Conservation (phyloP, 768 basidiomycete genomes). For the Lactarius hengduanensis region DNA sequence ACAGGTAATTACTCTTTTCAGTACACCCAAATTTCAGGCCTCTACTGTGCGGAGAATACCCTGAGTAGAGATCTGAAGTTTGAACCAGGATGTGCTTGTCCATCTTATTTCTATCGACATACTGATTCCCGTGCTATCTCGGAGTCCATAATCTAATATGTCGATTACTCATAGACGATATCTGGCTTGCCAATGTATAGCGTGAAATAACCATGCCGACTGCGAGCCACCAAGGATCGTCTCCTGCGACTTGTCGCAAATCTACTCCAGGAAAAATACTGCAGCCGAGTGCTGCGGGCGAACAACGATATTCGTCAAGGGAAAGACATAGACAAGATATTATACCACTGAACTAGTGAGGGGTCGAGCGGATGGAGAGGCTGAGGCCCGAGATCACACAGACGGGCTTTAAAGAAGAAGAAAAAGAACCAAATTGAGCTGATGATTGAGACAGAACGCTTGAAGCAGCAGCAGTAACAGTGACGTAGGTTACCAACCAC, state of each 20-base stretch:
- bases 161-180: not conserved
- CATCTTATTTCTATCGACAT: not conserved
- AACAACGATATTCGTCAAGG: not conserved
- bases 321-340: not conserved
- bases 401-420: too few species aligned
- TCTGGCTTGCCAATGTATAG: not conserved
- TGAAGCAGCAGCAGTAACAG: too few species aligned
- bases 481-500: too few species aligned
- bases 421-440: too few species aligned
- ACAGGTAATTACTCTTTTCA: not conserved
- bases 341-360: not conserved
- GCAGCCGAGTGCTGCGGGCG: not conserved
- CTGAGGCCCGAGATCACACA: too few species aligned
- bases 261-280: not conserved
- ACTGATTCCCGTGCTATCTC: not conserved
- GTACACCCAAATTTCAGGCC: conserved; percentile 7
- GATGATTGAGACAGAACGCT: not conserved
- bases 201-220: not conserved
- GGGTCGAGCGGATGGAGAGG: not conserved
- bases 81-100: not conserved
- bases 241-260: too few species aligned
- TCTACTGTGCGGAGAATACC: conserved; percentile 8
- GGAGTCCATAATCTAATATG: not conserved
- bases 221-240: not conserved
- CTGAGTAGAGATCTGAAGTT: conserved; percentile 13